Evolutionary conservation across 2,329 filamentous ascomycete species (phyloP), one percentile per base, ranked within the genome.

Genomic region (Alternaria incomplexa): DNA sequence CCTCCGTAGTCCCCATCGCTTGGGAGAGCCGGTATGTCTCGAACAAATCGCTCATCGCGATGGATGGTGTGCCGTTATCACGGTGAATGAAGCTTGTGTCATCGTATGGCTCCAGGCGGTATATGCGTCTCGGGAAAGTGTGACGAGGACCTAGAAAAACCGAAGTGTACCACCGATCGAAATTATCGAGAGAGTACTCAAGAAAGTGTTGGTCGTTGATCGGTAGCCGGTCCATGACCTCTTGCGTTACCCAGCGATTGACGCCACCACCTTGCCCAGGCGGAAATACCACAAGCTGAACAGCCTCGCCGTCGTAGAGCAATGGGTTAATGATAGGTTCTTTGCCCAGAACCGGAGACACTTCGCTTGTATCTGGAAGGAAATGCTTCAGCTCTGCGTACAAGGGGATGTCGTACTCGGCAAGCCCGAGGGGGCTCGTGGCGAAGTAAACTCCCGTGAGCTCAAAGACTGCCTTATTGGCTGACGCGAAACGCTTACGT

Each of bases 361-460:
- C 3, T 51, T 30, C 11, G 26, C 17, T 28, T 22, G 30, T 15
- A 7, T 12, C 26, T 13, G 28, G 11, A 9, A 51, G 47, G 3
- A 32, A 12, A 3, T 28, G 8, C 26, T 51, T 51, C 26, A 51
- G 12, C 26, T 51, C 17, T 20, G 13, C 30, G 26, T 51, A 22
- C 40, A 32, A 15, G 50, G 23, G 57, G 43, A 64, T 58, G 11
- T 45, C 57, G 28, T 54, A 17, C 4, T 56, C 30, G 8, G 54
- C 20, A 8, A 67, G 25, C 6, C 65, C 65, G n/a, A 44, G 26
- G 3, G 26, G 12, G 25, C 44, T 63, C 20, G 50, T 13, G 22
- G 52, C 44, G 43, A 64, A 70, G 50, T 63, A 69, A 12, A 65
- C 57, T 4, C 68, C 62, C 17, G 64, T 67, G 5, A 61, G 56